Conservation (phyloP, 73 alveolate genomes). For the Blepharisma stoltei region DNA sequence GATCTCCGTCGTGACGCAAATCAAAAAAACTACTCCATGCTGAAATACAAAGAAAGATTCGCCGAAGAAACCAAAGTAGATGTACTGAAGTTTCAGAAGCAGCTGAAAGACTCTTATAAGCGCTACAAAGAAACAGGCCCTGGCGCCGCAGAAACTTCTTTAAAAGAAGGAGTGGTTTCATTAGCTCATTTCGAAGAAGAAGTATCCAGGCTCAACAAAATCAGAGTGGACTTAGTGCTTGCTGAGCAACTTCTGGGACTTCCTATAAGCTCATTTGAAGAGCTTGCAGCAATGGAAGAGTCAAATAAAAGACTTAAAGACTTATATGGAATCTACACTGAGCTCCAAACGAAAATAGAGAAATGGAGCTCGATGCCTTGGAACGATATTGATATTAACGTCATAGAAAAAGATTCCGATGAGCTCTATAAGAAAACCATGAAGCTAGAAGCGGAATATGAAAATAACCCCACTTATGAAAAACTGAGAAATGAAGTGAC, state of each 20-base stretch:
- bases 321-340: constrained; percentile 86
- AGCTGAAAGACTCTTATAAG: constrained; percentile 78
- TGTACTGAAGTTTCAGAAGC: constrained; percentile 79
- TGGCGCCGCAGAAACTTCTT: constrained; percentile 80
- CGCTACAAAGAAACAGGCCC: constrained; percentile 92
- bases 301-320: constrained; percentile 83
- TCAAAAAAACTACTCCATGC: constrained; percentile 88
- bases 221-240: constrained; percentile 92
- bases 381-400: constrained; percentile 87
- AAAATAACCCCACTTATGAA: constrained; percentile 45
- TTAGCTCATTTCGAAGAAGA: constrained; percentile 73
- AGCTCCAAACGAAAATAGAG: constrained; percentile 77
- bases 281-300: constrained; percentile 91
- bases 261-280: constrained; percentile 94
- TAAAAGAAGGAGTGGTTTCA: constrained; percentile 87
- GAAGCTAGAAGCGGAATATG: constrained; percentile 52
- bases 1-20: constrained; percentile 93
- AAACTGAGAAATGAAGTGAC: constrained; percentile 71
- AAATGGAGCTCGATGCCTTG: constrained; percentile 96
- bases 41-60: constrained; percentile 82
- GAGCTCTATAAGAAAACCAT: constrained; percentile 78
- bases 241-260: constrained; percentile 94
- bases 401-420: constrained; percentile 84
- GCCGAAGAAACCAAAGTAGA: constrained; percentile 94
- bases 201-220: constrained; percentile 75